phyloP scores from a whole-genome alignment of 1,284 basidiomycete genomes.

The Naganishia albida region DNA sequence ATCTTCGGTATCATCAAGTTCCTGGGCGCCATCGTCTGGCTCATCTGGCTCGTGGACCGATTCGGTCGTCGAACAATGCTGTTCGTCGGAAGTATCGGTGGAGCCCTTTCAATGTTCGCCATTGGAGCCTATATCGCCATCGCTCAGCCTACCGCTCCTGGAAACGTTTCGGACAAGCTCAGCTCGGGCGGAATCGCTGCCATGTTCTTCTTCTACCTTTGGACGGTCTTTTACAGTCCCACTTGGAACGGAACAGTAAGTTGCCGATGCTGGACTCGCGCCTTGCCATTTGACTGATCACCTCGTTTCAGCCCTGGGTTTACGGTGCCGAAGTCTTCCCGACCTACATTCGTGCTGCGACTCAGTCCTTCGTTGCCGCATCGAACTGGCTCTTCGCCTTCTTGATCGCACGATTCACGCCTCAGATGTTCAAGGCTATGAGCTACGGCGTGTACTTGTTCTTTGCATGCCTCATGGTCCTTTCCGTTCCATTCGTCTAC shows the following conservation, averaged over 20 bases:
- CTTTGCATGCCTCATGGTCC: conserved; percentile 48
- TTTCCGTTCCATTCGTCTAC: conserved; percentile 42
- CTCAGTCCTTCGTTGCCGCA: conserved; percentile 47
- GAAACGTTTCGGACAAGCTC: conserved; percentile 36
- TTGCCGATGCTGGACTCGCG: not conserved
- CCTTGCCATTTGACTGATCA: not conserved
- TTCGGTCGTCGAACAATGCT: conserved; percentile 56
- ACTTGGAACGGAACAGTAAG: conserved; percentile 42
- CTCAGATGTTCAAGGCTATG: conserved; percentile 42
- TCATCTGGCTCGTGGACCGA: conserved; percentile 49
- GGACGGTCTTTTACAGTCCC: conserved; percentile 46
- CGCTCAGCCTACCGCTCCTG: conserved; percentile 35
- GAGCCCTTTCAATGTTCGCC: conserved; percentile 56
- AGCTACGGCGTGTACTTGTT: conserved; percentile 50
- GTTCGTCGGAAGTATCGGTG: conserved; percentile 56
- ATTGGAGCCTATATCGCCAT: conserved; percentile 38
- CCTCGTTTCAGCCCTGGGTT: conserved; percentile 43
- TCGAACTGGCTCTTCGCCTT: conserved; percentile 52
- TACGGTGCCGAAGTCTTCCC: conserved; percentile 52
- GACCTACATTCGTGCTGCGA: conserved; percentile 46
- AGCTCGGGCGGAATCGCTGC: conserved; percentile 41
- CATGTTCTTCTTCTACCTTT: conserved; percentile 50
- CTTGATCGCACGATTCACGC: conserved; percentile 42
- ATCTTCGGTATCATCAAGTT: conserved; percentile 57
- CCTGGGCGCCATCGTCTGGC: conserved; percentile 46